Percentiles rank a stretch among this genome's conserved stretches.
Conservation (phyloP, 73 alveolate species). For the Tetrahymena elliotti region DNA sequence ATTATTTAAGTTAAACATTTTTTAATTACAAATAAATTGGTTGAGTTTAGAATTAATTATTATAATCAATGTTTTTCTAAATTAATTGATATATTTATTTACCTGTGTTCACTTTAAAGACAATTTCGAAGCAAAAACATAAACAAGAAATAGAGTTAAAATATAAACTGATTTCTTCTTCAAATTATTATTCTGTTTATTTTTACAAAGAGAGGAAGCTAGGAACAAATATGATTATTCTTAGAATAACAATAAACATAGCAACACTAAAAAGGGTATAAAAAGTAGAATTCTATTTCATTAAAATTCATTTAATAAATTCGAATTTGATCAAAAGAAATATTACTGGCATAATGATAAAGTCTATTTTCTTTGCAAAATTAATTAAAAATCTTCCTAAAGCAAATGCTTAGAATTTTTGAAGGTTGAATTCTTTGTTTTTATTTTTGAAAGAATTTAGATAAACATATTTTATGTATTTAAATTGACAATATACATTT, state of each 20-base stretch:
- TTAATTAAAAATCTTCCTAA: not conserved
- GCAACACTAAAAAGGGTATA: not conserved
- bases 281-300: not conserved
- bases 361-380: not conserved
- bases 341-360: not conserved
- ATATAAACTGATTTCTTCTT: not conserved
- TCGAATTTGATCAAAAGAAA: not conserved
- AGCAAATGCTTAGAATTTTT: not conserved
- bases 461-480: too few relatives aligned
- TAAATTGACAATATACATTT: too few relatives aligned
- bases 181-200: not conserved
- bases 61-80: too few relatives aligned
- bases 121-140: not conserved
- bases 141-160: not conserved
- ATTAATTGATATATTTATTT: not conserved
- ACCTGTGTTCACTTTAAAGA: not conserved
- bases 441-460: too few relatives aligned
- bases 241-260: not conserved
- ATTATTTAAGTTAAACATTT: not conserved
- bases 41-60: too few relatives aligned
- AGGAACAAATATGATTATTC: not conserved
- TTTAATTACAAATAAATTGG: too few relatives aligned
- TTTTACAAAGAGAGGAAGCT: not conserved
- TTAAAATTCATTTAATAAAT: not conserved
- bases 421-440: too few relatives aligned